These are phyloP conservation scores for Ceratocystis eucalypticola DNA, from an alignment of 2,329 filamentous ascomycete species.

Conservation along the genomic window DNA sequence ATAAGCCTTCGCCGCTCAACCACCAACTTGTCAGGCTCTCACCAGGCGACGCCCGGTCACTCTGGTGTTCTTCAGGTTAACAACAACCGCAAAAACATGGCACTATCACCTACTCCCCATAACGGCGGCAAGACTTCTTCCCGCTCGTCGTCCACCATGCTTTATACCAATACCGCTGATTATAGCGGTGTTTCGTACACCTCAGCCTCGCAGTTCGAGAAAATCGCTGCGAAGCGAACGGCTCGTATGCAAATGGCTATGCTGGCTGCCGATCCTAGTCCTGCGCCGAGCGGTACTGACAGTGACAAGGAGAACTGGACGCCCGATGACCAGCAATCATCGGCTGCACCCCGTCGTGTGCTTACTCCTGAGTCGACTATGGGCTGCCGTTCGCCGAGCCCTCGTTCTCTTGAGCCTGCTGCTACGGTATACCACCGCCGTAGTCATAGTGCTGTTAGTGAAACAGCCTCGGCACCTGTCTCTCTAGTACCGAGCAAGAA, in stretches of 20 bases:
- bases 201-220: constrained; percentile 40
- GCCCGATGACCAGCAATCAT: constrained; percentile 36
- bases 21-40: constrained; percentile 24
- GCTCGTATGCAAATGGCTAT: constrained; percentile 7
- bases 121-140: constrained; percentile 25
- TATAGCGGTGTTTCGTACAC: constrained; percentile 30
- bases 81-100: constrained; percentile 8
- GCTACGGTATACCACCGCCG: background rate
- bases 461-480: constrained; percentile 15
- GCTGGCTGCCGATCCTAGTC: constrained; percentile 12
- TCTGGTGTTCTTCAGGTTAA: constrained; percentile 11
- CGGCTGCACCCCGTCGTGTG: constrained; percentile 22
- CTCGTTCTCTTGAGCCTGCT: constrained; percentile 18
- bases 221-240: constrained; percentile 25
- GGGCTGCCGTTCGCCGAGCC: constrained; percentile 26
- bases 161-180: background rate
- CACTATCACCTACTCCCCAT: constrained; percentile 16
- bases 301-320: constrained; percentile 88
- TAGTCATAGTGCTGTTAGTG: background rate
- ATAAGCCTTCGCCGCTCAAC: constrained; percentile 69
- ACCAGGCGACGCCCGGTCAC: background rate
- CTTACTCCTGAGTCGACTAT: constrained; percentile 28
- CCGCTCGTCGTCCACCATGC: constrained; percentile 16
- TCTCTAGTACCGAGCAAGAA: constrained; percentile 17
- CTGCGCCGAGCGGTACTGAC: constrained; percentile 14